Percentiles rank a stretch among this genome's conserved stretches.
These are phyloP conservation scores for Neurospora tetrasperma DNA, from an alignment of 495 filamentous ascomycete genomes.

Conservation along the genomic window DNA sequence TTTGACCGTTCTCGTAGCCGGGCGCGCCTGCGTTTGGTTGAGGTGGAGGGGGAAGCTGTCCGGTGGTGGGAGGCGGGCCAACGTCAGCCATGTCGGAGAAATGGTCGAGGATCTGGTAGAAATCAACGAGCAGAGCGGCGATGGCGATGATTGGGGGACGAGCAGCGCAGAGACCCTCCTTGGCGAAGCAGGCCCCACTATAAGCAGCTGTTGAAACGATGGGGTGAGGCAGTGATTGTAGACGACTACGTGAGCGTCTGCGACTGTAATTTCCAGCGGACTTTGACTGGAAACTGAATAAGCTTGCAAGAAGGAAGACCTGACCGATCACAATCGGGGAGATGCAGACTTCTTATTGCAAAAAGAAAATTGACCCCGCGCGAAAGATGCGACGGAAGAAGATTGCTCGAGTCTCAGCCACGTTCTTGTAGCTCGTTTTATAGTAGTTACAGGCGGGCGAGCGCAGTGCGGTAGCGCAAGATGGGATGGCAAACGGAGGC, in stretches of 20 bases:
- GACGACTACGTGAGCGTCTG: neutral
- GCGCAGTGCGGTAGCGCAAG: neutral
- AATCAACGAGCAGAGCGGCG: neutral
- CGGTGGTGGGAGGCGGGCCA: constrained; percentile 41
- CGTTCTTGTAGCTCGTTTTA: neutral
- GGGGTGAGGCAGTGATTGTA: neutral
- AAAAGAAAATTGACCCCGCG: neutral
- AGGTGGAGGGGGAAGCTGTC: constrained; percentile 55
- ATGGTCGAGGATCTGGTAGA: constrained; percentile 4
- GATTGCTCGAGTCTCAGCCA: neutral
- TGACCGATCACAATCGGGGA: neutral
- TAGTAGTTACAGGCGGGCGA: neutral
- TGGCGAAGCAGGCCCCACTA: constrained; percentile 14
- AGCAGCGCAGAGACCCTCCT: constrained; percentile 6
- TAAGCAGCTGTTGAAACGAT: neutral
- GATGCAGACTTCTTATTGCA: neutral
- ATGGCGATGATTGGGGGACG: constrained; percentile 9
- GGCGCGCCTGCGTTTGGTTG: constrained; percentile 58
- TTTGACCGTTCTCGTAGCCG: constrained; percentile 61
- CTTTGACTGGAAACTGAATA: neutral
- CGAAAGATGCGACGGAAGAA: neutral
- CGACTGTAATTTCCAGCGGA: neutral
- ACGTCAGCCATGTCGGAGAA: constrained; percentile 55
- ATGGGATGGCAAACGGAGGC: neutral
- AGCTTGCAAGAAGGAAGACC: neutral